These are phyloP conservation scores for Exobasidium cylindrosporum DNA, from an alignment of 1,284 basidiomycete genomes.

Conservation along the genomic window DNA sequence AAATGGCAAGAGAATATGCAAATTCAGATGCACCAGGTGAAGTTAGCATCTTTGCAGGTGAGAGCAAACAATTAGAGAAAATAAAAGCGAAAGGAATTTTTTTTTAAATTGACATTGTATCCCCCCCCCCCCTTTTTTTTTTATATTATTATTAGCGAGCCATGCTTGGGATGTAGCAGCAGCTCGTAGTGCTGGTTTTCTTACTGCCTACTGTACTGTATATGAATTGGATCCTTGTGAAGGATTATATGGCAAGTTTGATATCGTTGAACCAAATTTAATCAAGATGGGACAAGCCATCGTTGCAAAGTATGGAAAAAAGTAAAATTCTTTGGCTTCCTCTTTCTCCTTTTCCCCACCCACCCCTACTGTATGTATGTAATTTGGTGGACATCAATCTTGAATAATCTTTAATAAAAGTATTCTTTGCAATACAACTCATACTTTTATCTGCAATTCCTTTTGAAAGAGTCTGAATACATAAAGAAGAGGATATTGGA, in stretches of 20 bases:
- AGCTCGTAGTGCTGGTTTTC: neutral
- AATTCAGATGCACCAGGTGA: neutral
- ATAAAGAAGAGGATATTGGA: no score
- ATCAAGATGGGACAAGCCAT: neutral
- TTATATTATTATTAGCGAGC: no score
- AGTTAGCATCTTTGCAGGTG: conserved; percentile 2
- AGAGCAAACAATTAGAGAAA: no score
- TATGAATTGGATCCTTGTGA: neutral
- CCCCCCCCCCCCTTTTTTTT: no score
- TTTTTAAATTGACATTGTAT: no score
- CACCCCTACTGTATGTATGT: neutral
- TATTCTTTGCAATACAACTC: no score
- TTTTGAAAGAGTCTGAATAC: no score
- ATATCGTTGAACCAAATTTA: neutral
- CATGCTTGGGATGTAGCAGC: conserved; percentile 8
- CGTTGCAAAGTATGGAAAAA: conserved; percentile 2
- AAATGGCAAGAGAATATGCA: neutral
- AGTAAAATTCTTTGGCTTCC: neutral
- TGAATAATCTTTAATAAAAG: no score
- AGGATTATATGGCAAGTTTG: neutral
- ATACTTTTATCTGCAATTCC: no score
- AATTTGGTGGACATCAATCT: no score
- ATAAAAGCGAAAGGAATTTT: no score
- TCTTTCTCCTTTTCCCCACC: neutral
- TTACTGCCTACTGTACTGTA: conserved; percentile 5